Percentiles rank a stretch among this genome's conserved stretches.
phyloP scores from a whole-genome alignment of 768 basidiomycete species.

The Mycena sanguinolenta region DNA sequence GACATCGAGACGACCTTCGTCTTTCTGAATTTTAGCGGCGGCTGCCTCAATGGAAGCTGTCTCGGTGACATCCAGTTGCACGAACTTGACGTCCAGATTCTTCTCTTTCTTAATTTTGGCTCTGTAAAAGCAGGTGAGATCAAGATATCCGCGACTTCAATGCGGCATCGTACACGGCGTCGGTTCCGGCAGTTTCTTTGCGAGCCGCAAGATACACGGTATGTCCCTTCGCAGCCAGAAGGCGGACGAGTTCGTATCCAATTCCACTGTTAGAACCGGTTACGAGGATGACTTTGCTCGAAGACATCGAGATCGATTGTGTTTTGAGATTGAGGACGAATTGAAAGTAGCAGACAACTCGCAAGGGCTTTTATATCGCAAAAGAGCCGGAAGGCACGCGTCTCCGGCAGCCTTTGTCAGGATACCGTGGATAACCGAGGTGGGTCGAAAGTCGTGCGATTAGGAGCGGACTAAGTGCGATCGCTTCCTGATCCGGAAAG shows the following conservation, averaged over 20 bases:
- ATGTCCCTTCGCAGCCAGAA: constrained; percentile 58
- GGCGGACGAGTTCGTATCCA: constrained; percentile 58
- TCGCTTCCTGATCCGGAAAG: no score
- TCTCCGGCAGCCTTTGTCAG: no score
- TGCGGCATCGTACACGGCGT: constrained; percentile 51
- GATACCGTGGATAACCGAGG: no score
- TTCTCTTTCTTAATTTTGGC: constrained; percentile 48
- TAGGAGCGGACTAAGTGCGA: no score
- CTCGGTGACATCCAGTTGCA: constrained; percentile 58
- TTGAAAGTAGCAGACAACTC: no score
- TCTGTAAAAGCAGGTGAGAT: constrained; percentile 31
- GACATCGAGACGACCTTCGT: constrained; percentile 58
- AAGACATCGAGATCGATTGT: constrained; percentile 9
- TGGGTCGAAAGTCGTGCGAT: no score
- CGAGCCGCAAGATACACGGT: constrained; percentile 60
- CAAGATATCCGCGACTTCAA: not conserved
- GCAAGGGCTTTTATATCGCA: no score
- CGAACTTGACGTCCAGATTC: constrained; percentile 45
- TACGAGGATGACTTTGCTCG: constrained; percentile 52
- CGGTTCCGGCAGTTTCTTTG: constrained; percentile 53
- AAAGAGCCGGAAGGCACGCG: no score
- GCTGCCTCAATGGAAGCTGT: constrained; percentile 50
- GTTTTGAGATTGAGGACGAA: no score
- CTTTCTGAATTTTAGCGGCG: constrained; percentile 50
- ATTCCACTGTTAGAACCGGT: constrained; percentile 62